Percentiles rank a stretch among this genome's conserved stretches.
Conservation (phyloP, 2,329 filamentous ascomycete genomes). For the Trichoderma aggressivum region DNA sequence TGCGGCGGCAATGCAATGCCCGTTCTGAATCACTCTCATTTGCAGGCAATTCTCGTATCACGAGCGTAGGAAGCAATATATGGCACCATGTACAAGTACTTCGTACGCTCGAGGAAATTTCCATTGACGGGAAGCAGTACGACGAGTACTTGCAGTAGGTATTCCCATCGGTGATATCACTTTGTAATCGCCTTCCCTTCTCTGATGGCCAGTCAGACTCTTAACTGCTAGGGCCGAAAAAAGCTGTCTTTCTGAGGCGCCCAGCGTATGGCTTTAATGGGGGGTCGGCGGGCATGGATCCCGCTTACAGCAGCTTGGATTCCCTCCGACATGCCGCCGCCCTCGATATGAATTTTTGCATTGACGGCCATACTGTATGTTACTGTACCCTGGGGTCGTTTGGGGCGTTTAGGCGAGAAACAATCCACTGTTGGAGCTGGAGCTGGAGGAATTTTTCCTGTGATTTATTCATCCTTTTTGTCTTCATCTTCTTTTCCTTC, state of each 20-base stretch:
- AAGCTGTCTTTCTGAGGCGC: slow-evolving; percentile 4
- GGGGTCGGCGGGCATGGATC: slow-evolving; percentile 7
- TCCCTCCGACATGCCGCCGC: slow-evolving; percentile 12
- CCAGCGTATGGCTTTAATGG: slow-evolving; percentile 12
- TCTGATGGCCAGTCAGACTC: neutral
- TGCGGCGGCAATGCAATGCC: neutral
- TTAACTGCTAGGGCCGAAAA: neutral
- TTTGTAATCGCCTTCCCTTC: neutral
- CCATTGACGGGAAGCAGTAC: neutral
- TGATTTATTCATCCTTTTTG: neutral
- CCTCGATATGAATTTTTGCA: neutral
- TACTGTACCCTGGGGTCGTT: too few relatives aligned
- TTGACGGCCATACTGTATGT: neutral
- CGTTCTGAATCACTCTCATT: neutral
- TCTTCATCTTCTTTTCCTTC: neutral
- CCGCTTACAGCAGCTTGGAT: slow-evolving; percentile 1
- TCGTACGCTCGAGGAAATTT: neutral
- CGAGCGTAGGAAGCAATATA: neutral
- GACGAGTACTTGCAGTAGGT: neutral
- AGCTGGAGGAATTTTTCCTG: neutral
- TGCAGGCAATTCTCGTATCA: neutral
- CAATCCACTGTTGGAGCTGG: neutral
- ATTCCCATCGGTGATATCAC: neutral
- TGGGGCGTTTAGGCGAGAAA: neutral
- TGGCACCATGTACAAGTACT: neutral